phyloP scores from a whole-genome alignment of 495 filamentous ascomycete species.

The Hypoxylon fuscum region DNA sequence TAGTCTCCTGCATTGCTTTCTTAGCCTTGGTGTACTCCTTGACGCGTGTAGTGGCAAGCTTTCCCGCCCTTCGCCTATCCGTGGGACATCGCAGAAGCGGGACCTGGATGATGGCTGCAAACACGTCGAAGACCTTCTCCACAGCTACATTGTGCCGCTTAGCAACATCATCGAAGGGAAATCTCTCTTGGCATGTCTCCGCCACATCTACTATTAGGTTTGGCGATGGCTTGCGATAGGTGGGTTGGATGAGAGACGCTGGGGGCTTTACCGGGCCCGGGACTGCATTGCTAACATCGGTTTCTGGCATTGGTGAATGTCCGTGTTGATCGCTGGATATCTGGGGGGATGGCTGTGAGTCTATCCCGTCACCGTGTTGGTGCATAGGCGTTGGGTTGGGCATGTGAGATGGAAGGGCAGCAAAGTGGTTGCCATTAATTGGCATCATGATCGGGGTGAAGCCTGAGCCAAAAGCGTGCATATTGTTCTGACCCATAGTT shows the following conservation, averaged over 20 bases:
- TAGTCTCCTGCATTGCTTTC: conserved; percentile 37
- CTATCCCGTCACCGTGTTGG: conserved; percentile 8
- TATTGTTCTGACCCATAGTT: conserved; percentile 27
- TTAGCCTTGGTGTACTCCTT: conserved; percentile 47
- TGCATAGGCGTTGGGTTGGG: conserved; percentile 13
- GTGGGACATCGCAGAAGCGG: conserved; percentile 56
- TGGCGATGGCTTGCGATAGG: conserved; percentile 45
- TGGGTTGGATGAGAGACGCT: conserved; percentile 40
- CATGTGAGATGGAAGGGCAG: conserved; percentile 23
- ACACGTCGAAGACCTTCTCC: conserved; percentile 56
- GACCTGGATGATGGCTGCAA: conserved; percentile 54
- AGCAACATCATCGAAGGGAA: conserved; percentile 56
- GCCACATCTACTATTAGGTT: conserved; percentile 59
- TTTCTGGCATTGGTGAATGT: conserved; percentile 15
- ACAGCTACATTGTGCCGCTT: conserved; percentile 50
- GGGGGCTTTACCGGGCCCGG: conserved; percentile 34
- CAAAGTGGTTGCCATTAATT: conserved; percentile 21
- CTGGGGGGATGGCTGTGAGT: conserved; percentile 13
- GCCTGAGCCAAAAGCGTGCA: conserved; percentile 31
- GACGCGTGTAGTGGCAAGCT: conserved; percentile 42
- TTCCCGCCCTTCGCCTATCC: conserved; percentile 50
- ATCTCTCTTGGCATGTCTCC: conserved; percentile 56
- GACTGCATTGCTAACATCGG: not conserved
- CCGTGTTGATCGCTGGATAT: conserved; percentile 27
- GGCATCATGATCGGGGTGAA: conserved; percentile 37